Evolutionary conservation across 2,329 filamentous ascomycete species (phyloP).

Genomic region (Penicillium sp.): DNA sequence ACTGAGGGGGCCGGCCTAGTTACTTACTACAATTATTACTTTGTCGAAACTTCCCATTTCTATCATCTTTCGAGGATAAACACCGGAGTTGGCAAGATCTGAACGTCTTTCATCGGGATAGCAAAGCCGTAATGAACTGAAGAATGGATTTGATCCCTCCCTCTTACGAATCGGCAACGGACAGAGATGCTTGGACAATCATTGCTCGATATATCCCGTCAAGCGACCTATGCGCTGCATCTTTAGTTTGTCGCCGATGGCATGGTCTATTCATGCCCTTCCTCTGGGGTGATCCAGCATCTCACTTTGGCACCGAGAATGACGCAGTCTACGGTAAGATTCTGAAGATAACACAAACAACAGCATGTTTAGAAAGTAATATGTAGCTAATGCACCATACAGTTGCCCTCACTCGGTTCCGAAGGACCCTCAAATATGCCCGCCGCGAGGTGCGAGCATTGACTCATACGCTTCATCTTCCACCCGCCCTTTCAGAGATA

Average conservation of each 20-base stretch:
- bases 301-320: conserved; percentile 58
- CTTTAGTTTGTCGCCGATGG: conserved; percentile 56
- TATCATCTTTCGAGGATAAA: neutral
- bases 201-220: conserved; percentile 56
- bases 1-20: too few species aligned
- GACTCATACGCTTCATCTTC: conserved; percentile 60
- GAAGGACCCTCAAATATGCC: conserved; percentile 53
- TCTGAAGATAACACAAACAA: too few species aligned
- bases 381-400: neutral
- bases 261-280: conserved; percentile 56
- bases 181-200: conserved; percentile 54
- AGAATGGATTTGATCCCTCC: conserved; percentile 55
- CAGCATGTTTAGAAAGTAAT: neutral
- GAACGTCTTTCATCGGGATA: neutral
- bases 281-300: conserved; percentile 61
- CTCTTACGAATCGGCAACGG: conserved; percentile 56
- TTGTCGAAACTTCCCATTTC: neutral
- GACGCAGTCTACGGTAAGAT: conserved; percentile 55
- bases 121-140: neutral
- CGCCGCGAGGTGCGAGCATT: conserved; percentile 52
- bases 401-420: conserved; percentile 59
- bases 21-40: too few species aligned
- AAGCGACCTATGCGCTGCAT: conserved; percentile 53
- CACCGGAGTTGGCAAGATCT: neutral
- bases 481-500: conserved; percentile 58